Conservation (phyloP, 805 yeast species). For the Kluyveromyces nonfermentans region DNA sequence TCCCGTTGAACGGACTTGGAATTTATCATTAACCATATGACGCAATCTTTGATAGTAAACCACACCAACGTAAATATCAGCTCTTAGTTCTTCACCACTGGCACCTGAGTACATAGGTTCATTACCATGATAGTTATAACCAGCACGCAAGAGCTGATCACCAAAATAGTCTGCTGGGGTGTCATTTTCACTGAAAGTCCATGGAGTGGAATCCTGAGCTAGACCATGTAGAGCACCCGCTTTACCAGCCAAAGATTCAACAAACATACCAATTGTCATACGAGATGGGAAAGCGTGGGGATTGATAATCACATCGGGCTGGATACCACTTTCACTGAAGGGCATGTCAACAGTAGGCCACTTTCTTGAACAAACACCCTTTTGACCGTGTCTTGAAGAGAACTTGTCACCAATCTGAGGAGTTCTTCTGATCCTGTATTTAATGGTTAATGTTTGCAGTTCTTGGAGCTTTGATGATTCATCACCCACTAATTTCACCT, state of each 20-base stretch:
- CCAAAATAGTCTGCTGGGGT: slow-evolving; percentile 98
- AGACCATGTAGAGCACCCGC: slow-evolving; percentile 97
- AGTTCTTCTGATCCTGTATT: slow-evolving; percentile 81
- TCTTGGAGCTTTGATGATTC: slow-evolving; percentile 59
- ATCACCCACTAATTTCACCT: slow-evolving; percentile 85
- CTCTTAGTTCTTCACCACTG: slow-evolving; percentile 94
- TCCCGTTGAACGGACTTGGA: slow-evolving; percentile 98
- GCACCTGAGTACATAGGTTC: slow-evolving; percentile 99
- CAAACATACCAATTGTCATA: slow-evolving; percentile 99
- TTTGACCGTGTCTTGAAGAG: slow-evolving; percentile 96
- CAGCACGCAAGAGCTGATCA: slow-evolving; percentile 77
- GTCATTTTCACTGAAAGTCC: slow-evolving; percentile 83
- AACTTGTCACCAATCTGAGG: slow-evolving; percentile 97
- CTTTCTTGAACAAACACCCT: slow-evolving; percentile 96
- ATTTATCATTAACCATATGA: slow-evolving; percentile 99
- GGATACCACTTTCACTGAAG: slow-evolving; percentile 90
- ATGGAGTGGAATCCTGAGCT: slow-evolving; percentile 95
- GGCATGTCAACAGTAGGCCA: slow-evolving; percentile 98
- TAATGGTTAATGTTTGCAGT: slow-evolving; percentile 77
- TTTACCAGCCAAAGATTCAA: slow-evolving; percentile 96
- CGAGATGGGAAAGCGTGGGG: slow-evolving; percentile 99
- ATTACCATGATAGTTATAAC: slow-evolving; percentile 95
- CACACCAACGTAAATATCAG: slow-evolving; percentile 92
- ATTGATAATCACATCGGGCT: slow-evolving; percentile 94
- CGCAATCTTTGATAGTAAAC: slow-evolving; percentile 97